Evolutionary conservation across 2,329 filamentous ascomycete genomes (phyloP).

Genomic region (Ophiocordyceps sinensis): DNA sequence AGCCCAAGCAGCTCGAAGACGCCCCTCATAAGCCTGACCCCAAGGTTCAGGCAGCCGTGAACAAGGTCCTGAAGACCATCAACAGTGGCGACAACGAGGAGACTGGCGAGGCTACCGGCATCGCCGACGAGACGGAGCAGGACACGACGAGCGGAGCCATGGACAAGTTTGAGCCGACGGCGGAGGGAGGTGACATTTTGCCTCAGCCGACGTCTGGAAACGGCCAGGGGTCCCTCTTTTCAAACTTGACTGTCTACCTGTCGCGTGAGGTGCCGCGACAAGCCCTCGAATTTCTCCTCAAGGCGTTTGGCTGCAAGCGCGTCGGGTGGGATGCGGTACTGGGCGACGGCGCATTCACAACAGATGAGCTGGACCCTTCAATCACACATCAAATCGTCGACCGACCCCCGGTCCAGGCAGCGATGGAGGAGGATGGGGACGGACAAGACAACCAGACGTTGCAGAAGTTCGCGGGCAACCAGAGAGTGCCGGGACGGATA

Average conservation of each 20-base stretch:
- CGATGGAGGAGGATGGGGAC: constrained; percentile 31
- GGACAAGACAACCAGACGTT: constrained; percentile 47
- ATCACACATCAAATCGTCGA: constrained; percentile 98
- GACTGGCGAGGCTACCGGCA: constrained; percentile 18
- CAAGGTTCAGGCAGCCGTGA: constrained; percentile 49
- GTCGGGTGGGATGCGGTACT: constrained; percentile 89
- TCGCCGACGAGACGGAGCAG: constrained; percentile 24
- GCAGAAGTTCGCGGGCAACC: constrained; percentile 44
- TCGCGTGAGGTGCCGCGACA: constrained; percentile 87
- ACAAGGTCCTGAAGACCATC: constrained; percentile 55
- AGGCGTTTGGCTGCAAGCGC: constrained; percentile 88
- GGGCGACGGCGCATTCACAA: constrained; percentile 84
- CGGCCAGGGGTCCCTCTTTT: constrained; percentile 64
- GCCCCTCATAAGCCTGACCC: constrained; percentile 40
- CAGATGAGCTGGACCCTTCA: constrained; percentile 68
- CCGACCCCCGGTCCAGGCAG: constrained; percentile 58
- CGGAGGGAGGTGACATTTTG: constrained; percentile 71
- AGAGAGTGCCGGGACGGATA: constrained; percentile 74
- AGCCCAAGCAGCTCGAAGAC: constrained; percentile 35
- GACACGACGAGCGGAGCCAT: constrained; percentile 48
- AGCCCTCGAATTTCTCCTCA: constrained; percentile 81
- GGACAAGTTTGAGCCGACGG: constrained; percentile 82
- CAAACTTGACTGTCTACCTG: constrained; percentile 79
- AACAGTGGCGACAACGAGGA: constrained; percentile 31
- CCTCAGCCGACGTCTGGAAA: constrained; percentile 61